Percentiles rank a stretch among this genome's conserved stretches.
Conservation (phyloP, 805 yeast species). For the Sugiyamaella qingdaonensis region DNA sequence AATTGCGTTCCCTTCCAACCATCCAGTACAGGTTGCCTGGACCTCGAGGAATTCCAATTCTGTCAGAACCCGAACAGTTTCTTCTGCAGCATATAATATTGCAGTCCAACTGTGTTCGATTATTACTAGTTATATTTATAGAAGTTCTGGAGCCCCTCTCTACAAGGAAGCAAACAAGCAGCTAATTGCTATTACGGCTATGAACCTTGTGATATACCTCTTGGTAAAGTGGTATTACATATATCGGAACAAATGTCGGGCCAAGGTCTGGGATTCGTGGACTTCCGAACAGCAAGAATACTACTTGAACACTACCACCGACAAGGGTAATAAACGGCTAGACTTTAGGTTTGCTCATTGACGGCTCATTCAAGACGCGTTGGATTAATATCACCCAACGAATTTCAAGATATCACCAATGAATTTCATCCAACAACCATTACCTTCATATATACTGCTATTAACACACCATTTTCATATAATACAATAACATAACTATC, state of each 20-base stretch:
- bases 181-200: conserved; percentile 24
- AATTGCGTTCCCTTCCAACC: conserved; percentile 34
- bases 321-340: conserved; percentile 54
- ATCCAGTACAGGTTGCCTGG: conserved; percentile 56
- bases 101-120: conserved; percentile 56
- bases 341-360: conserved; percentile 43
- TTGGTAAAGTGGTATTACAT: conserved; percentile 33
- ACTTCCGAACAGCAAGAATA: conserved; percentile 45
- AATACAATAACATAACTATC: not conserved
- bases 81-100: conserved; percentile 61
- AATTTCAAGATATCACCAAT: too few relatives aligned
- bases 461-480: too few relatives aligned
- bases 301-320: conserved; percentile 44
- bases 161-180: conserved; percentile 53
- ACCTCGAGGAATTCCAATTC: conserved; percentile 59
- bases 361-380: too few relatives aligned
- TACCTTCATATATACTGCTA: not conserved
- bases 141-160: conserved; percentile 53
- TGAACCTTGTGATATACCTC: conserved; percentile 16
- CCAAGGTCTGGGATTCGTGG: conserved; percentile 47
- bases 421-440: too few relatives aligned
- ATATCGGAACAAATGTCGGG: conserved; percentile 33
- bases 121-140: conserved; percentile 52
- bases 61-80: conserved; percentile 57
- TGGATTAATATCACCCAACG: too few relatives aligned